Evolutionary conservation across 176 grass and related monocot genomes (phyloP).

Genomic region (Aegilops umbellulata): DNA sequence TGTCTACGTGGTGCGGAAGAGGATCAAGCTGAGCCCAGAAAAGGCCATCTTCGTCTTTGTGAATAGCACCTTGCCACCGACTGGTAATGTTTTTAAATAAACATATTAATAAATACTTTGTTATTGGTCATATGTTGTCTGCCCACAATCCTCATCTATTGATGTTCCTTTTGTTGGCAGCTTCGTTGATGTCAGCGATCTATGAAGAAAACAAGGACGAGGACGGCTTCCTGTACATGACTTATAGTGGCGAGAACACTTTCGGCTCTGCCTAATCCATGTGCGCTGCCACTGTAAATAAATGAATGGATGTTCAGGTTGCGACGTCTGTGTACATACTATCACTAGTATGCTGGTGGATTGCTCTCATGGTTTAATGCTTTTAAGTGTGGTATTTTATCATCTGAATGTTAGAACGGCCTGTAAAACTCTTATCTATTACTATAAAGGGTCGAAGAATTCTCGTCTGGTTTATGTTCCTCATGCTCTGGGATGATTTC

Average conservation of each 20-base stretch:
- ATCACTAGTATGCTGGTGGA: constrained; percentile 22
- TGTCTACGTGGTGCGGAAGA: constrained; percentile 86
- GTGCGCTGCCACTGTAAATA: constrained; percentile 37
- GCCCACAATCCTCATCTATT: neutral
- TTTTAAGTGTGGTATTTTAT: neutral
- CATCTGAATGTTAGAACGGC: neutral
- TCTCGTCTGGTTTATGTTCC: neutral
- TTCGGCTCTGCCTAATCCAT: constrained; percentile 57
- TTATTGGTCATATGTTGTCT: neutral
- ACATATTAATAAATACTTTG: neutral
- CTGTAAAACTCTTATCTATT: neutral
- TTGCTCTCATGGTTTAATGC: constrained; percentile 22
- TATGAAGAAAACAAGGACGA: constrained; percentile 93
- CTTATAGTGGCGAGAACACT: constrained; percentile 91
- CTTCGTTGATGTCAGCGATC: constrained; percentile 84
- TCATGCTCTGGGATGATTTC: neutral
- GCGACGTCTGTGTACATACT: constrained; percentile 23
- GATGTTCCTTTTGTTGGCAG: constrained; percentile 22
- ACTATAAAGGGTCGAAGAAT: neutral
- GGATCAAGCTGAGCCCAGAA: constrained; percentile 82
- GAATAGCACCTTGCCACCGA: constrained; percentile 74
- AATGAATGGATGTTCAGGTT: constrained; percentile 27
- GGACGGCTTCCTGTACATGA: constrained; percentile 96
- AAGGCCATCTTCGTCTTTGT: constrained; percentile 97
- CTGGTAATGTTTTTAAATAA: constrained; percentile 29